Evolutionary conservation across 2,329 filamentous ascomycete genomes (phyloP), one percentile per base, ranked within the genome.

Genomic region (Magnaporthales sp.): DNA sequence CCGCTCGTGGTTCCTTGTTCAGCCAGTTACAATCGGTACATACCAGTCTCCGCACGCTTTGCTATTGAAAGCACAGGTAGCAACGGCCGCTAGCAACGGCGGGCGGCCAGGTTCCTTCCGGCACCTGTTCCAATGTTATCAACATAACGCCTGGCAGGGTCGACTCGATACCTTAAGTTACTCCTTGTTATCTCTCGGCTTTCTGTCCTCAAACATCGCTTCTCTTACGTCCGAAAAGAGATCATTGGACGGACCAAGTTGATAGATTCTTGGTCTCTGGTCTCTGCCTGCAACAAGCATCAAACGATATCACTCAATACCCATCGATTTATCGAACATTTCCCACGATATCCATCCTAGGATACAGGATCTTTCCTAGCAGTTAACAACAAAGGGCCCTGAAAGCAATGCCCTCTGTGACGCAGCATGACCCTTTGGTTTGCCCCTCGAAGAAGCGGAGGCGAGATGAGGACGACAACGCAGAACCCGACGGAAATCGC

Each of bases 381-480:
- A 3, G 60, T 15, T n/a, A n/a, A 19, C 60, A 10, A 27, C 27
- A 10, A 30, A 62, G 15, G 26, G 5, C 5, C 10, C 27, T 30
- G 24, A 27, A 30, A 19, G 13, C 29, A 11, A 79, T 79, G 77
- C 77, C 77, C 66, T 78, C 77, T 51, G 74, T 73, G 67, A 74
- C 77, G 62, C 73, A 76, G 31, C 73, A 76, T 67, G 68, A 70
- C 58, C 73, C 73, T 19, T 71, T 72, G 58, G 68, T 74, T 64
- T 72, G 73, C 62, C 68, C 74, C 51, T 70, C 71, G 67, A 77
- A 77, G 70, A 79, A 77, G 73, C 74, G 78, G 68, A 74, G 77
- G 67, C 75, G 77, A 68, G 77, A 78, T 27, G 76, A 78, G 31
- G 62, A 65, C 61, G 46, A 66, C 13, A 32, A 64, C 51, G 15